Base-by-base conservation (phyloP, 768 basidiomycete species). In the Porpolomopsis calyptriformis region DNA sequence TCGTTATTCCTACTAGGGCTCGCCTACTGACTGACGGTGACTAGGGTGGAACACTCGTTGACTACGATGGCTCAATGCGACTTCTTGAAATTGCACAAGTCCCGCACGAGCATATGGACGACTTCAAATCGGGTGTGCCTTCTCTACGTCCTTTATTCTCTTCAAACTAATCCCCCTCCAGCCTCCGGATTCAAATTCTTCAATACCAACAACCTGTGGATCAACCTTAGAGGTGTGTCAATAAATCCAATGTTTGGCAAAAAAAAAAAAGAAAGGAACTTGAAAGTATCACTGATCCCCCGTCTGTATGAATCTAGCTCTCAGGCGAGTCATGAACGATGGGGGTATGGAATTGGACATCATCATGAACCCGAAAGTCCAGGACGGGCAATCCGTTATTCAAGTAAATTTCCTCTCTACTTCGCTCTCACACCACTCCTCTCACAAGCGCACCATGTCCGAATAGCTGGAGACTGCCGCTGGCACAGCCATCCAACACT, bases 61-160 rank as follows among this genome's bases (percentile, higher is more conserved):
- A 91, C 64, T 92, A 92, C 60, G 86, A 96, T 31, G 91, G 89
- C 35, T 79, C 77, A 25, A 77, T 93, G 44, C 80, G 89, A 42
- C 71, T 96, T 45, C 80, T 96, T 48, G 92, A 96, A 70, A 87
- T 96, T 50, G 90, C 92, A 22, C 92, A 96, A 62, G 91, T 94
- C 20, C 90, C 91, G 22, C 81, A 79, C 33, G 91, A 93, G 60
- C 91, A 93, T 63, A 77, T 89, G 40, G 87, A 93, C 61, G 91
- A 93, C 67, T 96, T 93, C 77, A 92, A 92, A 65, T 82, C 82
- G 14, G 71, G 79, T 80, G 44, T 60, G 54, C n/a, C n/a, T 6
- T 16, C 29, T 7, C 14, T 7, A 31, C 16, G 25, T 42, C 27
- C 7, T 12, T 20, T 16, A 9, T 29, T 29, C 16, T 23, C 35